phyloP scores from a whole-genome alignment of 2,329 filamentous ascomycete species.

The Zarea fungicola region DNA sequence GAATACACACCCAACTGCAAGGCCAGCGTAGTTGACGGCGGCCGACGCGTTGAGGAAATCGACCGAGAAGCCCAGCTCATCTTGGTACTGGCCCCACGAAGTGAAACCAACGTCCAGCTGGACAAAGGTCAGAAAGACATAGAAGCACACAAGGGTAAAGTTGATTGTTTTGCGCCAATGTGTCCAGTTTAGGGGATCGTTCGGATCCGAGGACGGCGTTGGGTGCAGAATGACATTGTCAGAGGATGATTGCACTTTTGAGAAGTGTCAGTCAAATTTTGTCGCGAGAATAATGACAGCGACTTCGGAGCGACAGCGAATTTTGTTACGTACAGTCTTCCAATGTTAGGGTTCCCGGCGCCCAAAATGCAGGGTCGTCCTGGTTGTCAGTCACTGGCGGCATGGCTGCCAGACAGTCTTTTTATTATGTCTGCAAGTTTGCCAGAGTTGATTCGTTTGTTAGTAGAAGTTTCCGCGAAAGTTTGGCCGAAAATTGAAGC shows the following conservation, averaged over 20 bases:
- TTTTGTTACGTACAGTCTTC: neutral
- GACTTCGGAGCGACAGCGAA: neutral
- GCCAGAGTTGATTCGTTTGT: too few relatives aligned
- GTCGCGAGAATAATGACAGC: neutral
- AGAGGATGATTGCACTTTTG: conserved; percentile 1
- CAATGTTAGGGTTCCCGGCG: conserved; percentile 1
- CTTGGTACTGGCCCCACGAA: conserved; percentile 6
- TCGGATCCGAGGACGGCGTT: neutral
- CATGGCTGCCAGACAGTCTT: neutral
- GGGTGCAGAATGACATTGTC: neutral
- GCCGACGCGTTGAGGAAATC: conserved; percentile 22
- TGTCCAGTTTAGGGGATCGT: conserved; percentile 7
- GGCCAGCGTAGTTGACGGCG: conserved; percentile 25
- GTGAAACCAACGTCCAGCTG: conserved; percentile 41
- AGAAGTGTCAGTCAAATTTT: neutral
- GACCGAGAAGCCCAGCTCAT: conserved; percentile 23
- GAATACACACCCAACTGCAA: conserved; percentile 29
- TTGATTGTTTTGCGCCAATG: conserved; percentile 15
- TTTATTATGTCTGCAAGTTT: too few relatives aligned
- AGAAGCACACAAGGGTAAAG: conserved; percentile 51
- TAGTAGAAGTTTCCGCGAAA: too few relatives aligned
- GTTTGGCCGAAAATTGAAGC: neutral
- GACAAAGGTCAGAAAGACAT: conserved; percentile 62
- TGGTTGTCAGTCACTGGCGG: neutral
- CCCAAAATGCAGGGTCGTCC: neutral